These are phyloP conservation scores for Chalaropsis thielavioides DNA, from an alignment of 2,329 filamentous ascomycete genomes.

Conservation along the genomic window DNA sequence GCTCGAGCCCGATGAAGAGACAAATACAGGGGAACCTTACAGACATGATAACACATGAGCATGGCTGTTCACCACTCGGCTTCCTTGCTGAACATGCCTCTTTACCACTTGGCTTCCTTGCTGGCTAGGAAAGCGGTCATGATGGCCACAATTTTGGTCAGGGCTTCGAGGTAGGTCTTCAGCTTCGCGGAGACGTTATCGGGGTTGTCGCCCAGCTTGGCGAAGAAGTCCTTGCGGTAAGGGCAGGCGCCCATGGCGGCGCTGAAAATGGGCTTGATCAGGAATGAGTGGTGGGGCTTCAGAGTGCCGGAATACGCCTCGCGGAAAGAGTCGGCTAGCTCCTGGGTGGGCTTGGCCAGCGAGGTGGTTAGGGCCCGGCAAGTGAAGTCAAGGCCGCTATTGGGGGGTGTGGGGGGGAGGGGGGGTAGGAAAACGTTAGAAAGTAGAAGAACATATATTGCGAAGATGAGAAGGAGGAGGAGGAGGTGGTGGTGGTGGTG, in stretches of 20 bases:
- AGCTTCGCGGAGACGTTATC: slow-evolving; percentile 50
- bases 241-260: slow-evolving; percentile 88
- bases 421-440: slow-evolving; percentile 11
- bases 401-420: slow-evolving; percentile 6
- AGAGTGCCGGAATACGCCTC: slow-evolving; percentile 71
- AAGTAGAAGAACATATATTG: background rate
- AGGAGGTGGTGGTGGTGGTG: background rate
- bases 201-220: slow-evolving; percentile 60
- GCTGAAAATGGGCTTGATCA: slow-evolving; percentile 84
- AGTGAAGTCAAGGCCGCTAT: slow-evolving; percentile 86
- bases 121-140: slow-evolving; percentile 45
- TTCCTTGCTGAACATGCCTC: slow-evolving; percentile 31
- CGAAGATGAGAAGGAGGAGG: background rate
- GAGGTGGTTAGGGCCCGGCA: slow-evolving; percentile 70
- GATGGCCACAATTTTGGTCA: slow-evolving; percentile 68
- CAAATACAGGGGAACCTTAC: background rate
- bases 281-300: slow-evolving; percentile 78
- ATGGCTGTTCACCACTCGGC: slow-evolving; percentile 39
- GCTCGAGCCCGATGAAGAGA: background rate
- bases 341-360: slow-evolving; percentile 49
- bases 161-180: slow-evolving; percentile 54
- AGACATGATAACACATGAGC: background rate
- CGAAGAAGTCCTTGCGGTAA: slow-evolving; percentile 86
- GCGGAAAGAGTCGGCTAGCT: slow-evolving; percentile 79
- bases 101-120: slow-evolving; percentile 46